Evolutionary conservation across 345 rosid species (phyloP).

Genomic region (thale cress (Arabidopsis thaliana)): DNA sequence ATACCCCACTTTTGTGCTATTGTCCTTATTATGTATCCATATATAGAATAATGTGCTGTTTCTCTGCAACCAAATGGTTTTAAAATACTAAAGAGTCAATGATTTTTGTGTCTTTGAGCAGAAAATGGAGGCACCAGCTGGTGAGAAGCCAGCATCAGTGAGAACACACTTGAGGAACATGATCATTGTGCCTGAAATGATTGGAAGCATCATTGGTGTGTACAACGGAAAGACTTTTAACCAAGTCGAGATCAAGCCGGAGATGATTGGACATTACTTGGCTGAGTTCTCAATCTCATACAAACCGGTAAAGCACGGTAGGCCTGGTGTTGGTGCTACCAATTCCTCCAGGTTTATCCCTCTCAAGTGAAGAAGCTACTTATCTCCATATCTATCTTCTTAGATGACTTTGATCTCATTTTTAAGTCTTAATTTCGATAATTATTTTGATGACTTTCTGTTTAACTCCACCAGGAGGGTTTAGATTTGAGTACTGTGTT

Average conservation of each 20-base stretch:
- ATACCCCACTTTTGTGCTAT: too few relatives aligned
- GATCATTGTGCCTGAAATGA: conserved; percentile 68
- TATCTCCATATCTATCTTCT: neutral
- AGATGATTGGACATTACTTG: conserved; percentile 35
- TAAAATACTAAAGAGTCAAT: neutral
- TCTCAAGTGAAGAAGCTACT: conserved; percentile 55
- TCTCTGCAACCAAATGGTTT: neutral
- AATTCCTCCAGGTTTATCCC: conserved; percentile 83
- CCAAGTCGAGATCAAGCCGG: conserved; percentile 32
- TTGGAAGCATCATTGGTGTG: conserved; percentile 33
- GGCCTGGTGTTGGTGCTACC: conserved; percentile 82
- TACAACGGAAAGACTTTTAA: conserved; percentile 38
- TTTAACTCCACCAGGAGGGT: neutral
- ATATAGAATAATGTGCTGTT: too few relatives aligned
- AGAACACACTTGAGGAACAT: conserved; percentile 71
- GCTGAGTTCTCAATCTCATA: conserved; percentile 63
- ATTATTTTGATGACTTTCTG: too few relatives aligned
- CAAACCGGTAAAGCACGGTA: conserved; percentile 76
- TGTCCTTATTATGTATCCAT: too few relatives aligned
- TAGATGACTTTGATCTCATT: neutral
- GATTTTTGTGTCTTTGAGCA: conserved; percentile 24
- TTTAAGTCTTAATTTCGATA: neutral
- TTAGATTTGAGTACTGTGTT: neutral
- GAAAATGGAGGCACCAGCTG: conserved; percentile 70
- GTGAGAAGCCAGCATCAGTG: conserved; percentile 77